Evolutionary conservation across 1,139 yeast species (phyloP).

Genomic region (Debaryomycetaceae sp.): DNA sequence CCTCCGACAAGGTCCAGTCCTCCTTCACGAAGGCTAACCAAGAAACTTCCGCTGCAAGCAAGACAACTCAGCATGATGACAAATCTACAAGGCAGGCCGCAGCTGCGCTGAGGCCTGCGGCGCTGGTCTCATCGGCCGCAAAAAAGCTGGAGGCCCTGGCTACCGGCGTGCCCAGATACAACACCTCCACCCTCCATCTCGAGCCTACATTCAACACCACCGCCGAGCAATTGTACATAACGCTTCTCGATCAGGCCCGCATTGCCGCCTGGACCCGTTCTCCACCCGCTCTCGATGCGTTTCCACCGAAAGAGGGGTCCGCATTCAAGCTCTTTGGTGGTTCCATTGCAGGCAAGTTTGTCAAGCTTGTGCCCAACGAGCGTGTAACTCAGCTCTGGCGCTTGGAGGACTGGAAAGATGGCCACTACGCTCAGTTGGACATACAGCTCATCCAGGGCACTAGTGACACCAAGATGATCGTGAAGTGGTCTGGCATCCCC

Average conservation of each 20-base stretch:
- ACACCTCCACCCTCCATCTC: slow-evolving; percentile 74
- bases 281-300: slow-evolving; percentile 52
- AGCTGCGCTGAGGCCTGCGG: slow-evolving; percentile 8
- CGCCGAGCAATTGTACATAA: slow-evolving; percentile 76
- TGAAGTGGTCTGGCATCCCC: slow-evolving; percentile 86
- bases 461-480: slow-evolving; percentile 78
- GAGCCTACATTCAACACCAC: slow-evolving; percentile 83
- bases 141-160: slow-evolving; percentile 14
- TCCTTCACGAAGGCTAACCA: slow-evolving; percentile 67
- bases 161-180: slow-evolving; percentile 52
- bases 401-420: slow-evolving; percentile 80
- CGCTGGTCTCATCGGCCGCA: slow-evolving; percentile 8
- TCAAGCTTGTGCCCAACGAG: slow-evolving; percentile 55
- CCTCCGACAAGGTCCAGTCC: slow-evolving; percentile 62
- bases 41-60: slow-evolving; percentile 13
- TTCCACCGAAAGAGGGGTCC: slow-evolving; percentile 57
- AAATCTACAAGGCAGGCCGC: slow-evolving; percentile 10
- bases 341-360: slow-evolving; percentile 71
- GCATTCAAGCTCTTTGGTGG: slow-evolving; percentile 80
- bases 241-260: slow-evolving; percentile 71
- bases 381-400: slow-evolving; percentile 80
- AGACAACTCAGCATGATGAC: slow-evolving; percentile 6
- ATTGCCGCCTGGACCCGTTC: slow-evolving; percentile 90
- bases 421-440: slow-evolving; percentile 68
- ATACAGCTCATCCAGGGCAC: slow-evolving; percentile 71